Percentiles rank a stretch among this genome's conserved stretches.
These are phyloP conservation scores for Diaporthe humulicola DNA, from an alignment of 2,329 filamentous ascomycete species.

Conservation along the genomic window DNA sequence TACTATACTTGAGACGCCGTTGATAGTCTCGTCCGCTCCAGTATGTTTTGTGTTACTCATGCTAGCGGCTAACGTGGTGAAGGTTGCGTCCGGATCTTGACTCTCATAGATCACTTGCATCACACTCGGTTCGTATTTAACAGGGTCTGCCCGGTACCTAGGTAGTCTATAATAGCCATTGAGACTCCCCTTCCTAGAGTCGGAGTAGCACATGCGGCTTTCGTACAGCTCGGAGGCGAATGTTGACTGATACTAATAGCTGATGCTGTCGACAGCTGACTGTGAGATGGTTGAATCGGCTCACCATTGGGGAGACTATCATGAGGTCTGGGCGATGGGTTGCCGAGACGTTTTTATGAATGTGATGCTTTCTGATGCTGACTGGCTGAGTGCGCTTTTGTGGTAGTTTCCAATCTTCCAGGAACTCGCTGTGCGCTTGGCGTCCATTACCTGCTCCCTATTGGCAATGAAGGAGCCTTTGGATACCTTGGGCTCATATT, in stretches of 20 bases:
- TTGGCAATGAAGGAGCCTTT: background rate
- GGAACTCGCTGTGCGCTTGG: background rate
- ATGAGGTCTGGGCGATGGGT: background rate
- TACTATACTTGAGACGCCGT: background rate
- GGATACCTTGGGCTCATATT: background rate
- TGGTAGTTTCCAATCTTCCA: background rate
- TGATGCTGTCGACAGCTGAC: slow-evolving; percentile 1
- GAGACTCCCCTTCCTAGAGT: background rate
- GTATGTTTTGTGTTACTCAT: slow-evolving; percentile 26
- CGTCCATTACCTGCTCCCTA: background rate
- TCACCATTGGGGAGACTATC: background rate
- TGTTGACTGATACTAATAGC: slow-evolving; percentile 1
- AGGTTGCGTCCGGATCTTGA: slow-evolving; percentile 1
- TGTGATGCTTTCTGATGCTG: background rate
- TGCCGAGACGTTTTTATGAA: background rate
- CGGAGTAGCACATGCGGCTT: background rate
- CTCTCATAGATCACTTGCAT: slow-evolving; percentile 20
- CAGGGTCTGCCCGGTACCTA: no score
- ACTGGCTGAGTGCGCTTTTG: no score
- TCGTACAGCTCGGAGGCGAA: background rate
- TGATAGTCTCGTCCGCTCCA: background rate
- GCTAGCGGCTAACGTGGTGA: slow-evolving; percentile 25
- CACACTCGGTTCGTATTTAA: background rate
- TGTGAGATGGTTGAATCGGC: background rate
- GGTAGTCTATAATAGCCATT: background rate